Percentiles rank a stretch among this genome's conserved stretches.
These are phyloP conservation scores for Kodamaea kakaduensis DNA, from an alignment of 805 yeast species.

Conservation along the genomic window DNA sequence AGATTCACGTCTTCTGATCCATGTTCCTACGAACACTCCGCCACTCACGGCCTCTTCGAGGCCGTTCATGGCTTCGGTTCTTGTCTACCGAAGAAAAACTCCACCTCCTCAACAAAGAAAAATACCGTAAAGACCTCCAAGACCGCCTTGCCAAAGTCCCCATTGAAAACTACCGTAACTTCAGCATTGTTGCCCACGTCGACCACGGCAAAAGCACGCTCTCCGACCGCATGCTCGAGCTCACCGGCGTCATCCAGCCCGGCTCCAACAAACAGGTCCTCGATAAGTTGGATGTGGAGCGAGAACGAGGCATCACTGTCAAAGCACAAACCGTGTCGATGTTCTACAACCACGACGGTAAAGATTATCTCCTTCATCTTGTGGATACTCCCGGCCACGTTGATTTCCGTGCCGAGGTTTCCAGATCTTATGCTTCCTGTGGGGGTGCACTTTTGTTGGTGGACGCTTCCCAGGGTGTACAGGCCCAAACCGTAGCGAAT, in stretches of 20 bases:
- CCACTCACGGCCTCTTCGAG: constrained; percentile 4
- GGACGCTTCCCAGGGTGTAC: constrained; percentile 95
- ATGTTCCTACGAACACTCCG: constrained; percentile 4
- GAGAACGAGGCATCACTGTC: constrained; percentile 95
- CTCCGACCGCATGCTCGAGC: constrained; percentile 80
- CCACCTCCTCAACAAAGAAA: constrained; percentile 29
- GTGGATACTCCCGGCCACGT: constrained; percentile 99
- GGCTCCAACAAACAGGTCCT: constrained; percentile 78
- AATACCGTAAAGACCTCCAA: constrained; percentile 34
- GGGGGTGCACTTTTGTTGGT: constrained; percentile 88
- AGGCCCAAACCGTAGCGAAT: constrained; percentile 98
- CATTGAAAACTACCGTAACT: constrained; percentile 76
- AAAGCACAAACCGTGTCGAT: constrained; percentile 96
- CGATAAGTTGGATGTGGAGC: constrained; percentile 88
- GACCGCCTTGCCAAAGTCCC: constrained; percentile 76
- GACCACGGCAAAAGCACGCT: constrained; percentile 89
- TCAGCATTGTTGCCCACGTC: constrained; percentile 94
- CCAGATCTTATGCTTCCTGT: constrained; percentile 92
- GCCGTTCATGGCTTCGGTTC: no score
- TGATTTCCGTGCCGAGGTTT: constrained; percentile 90
- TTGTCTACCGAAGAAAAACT: constrained; percentile 23
- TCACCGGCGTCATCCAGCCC: constrained; percentile 82
- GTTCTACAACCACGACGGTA: constrained; percentile 64
- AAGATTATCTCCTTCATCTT: constrained; percentile 80
- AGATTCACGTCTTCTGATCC: no score